Percentiles rank a stretch among this genome's conserved stretches.
phyloP scores from a whole-genome alignment of 129 eudicot species.

The Artemisia tridentata region DNA sequence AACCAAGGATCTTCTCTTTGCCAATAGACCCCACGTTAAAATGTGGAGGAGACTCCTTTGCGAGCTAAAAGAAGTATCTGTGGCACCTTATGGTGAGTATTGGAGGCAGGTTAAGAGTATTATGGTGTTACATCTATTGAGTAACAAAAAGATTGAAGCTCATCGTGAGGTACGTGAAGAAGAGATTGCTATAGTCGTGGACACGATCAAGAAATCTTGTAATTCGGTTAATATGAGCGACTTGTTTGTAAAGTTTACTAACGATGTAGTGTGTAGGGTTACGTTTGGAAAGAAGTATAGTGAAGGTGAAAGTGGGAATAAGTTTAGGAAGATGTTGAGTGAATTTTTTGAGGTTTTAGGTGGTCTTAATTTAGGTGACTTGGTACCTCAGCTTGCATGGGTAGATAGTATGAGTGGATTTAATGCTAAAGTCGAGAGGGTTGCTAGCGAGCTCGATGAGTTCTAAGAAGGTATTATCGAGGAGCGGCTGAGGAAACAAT shows the following conservation, averaged over 20 bases:
- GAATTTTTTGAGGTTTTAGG: slow-evolving; percentile 50
- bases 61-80: slow-evolving; percentile 40
- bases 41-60: slow-evolving; percentile 39
- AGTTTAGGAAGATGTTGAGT: slow-evolving; percentile 39
- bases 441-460: slow-evolving; percentile 42
- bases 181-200: slow-evolving; percentile 40
- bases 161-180: slow-evolving; percentile 37
- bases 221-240: slow-evolving; percentile 50
- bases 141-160: slow-evolving; percentile 54
- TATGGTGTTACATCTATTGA: slow-evolving; percentile 52
- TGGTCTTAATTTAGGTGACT: slow-evolving; percentile 37
- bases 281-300: slow-evolving; percentile 69
- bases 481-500: slow-evolving; percentile 32
- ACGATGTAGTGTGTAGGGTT: slow-evolving; percentile 52
- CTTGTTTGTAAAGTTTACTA: slow-evolving; percentile 36
- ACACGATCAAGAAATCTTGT: slow-evolving; percentile 31
- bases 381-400: slow-evolving; percentile 52
- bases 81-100: slow-evolving; percentile 65
- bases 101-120: slow-evolving; percentile 72
- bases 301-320: slow-evolving; percentile 42
- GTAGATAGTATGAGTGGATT: slow-evolving; percentile 33
- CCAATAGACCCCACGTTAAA: slow-evolving; percentile 45
- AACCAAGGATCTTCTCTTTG: slow-evolving; percentile 52
- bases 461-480: slow-evolving; percentile 43
- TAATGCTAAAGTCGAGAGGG: slow-evolving; percentile 30